A percentile compares a stretch with the other conserved stretches of the same genome.
These are phyloP conservation scores for Microcos paniculata DNA, from an alignment of 345 rosid species.

Conservation along the genomic window DNA sequence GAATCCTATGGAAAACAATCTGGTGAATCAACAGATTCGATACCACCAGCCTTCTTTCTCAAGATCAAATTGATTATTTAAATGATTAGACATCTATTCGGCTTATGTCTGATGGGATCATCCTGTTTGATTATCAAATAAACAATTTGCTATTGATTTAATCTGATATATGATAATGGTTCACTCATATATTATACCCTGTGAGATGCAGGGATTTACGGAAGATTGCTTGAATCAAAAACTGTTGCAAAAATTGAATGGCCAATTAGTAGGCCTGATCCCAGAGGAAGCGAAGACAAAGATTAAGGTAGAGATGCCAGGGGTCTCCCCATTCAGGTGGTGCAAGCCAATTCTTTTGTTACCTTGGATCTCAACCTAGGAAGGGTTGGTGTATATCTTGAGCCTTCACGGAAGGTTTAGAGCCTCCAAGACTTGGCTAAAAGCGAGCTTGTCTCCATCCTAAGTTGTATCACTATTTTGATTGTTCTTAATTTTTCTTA, in stretches of 20 bases:
- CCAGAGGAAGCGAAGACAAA: slow-evolving; percentile 14
- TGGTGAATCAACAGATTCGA: slow-evolving; percentile 3
- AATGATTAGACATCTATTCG: background rate
- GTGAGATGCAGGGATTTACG: slow-evolving; percentile 29
- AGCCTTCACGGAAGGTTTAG: slow-evolving; percentile 3
- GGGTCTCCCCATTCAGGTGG: slow-evolving; percentile 10
- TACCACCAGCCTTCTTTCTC: background rate
- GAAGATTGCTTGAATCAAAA: slow-evolving; percentile 22
- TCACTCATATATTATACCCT: background rate
- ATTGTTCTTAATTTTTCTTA: too few species aligned
- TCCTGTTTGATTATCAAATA: background rate
- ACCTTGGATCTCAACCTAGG: slow-evolving; percentile 18
- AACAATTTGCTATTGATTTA: background rate
- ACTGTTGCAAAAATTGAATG: slow-evolving; percentile 31
- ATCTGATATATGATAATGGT: background rate
- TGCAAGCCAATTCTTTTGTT: background rate
- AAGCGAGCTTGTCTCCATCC: background rate
- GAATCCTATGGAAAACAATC: slow-evolving; percentile 8
- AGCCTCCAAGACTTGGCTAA: slow-evolving; percentile 17
- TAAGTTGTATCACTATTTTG: too few species aligned
- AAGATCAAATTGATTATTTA: background rate
- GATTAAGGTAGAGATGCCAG: slow-evolving; percentile 14
- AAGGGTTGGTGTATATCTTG: slow-evolving; percentile 6
- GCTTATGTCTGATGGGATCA: background rate
- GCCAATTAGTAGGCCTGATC: slow-evolving; percentile 44